Evolutionary conservation across 106 monocot species (phyloP), one percentile per base, ranked within the genome.

Genomic region (Gastrodia elata): DNA sequence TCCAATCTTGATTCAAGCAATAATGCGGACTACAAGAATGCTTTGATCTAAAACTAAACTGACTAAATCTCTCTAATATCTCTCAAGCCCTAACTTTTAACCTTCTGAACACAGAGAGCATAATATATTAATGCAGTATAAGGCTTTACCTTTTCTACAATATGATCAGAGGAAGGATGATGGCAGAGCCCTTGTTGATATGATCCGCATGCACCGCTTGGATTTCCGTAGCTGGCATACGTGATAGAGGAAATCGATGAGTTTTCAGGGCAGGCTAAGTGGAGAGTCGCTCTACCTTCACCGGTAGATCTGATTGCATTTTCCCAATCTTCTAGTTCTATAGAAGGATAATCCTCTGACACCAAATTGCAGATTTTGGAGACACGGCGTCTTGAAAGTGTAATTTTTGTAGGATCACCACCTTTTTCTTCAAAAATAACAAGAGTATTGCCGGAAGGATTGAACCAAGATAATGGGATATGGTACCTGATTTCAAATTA

Each of bases 381-480:
- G 25, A 84, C 79, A 37, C 38, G 84, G 36, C 97, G 80, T 73
- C 83, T 90, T 56, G 80, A 71, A 68, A 98, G 87, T 38, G 81
- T 80, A 55, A 98, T 91, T 85, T 83, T 84, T 16, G 87, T 83
- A 11, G 97, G 97, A 79, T 98, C 93, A n/a, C 93, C 97, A 38
- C 97, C 97, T 78, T 85, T 87, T 67, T 98, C 97, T 85, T 98
- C 97, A 75, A 93, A 91, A 37, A 91, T 84, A 43, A 93, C 87
- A 26, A 98, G 77, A 26, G 48, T 76, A 67, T 98, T 98, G 58
- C 87, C 87, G 39, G 93, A 77, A 20, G 86, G 88, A 25, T 75
- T 75, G 80, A 98, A 98, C 97, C 97, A 98, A 64, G 97, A 98
- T 61, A 84, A 75, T 28, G 97, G 97, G 41, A 98, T 83, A 89